These are phyloP conservation scores for Candida lessepsii DNA, from an alignment of 805 yeast genomes.

Conservation along the genomic window DNA sequence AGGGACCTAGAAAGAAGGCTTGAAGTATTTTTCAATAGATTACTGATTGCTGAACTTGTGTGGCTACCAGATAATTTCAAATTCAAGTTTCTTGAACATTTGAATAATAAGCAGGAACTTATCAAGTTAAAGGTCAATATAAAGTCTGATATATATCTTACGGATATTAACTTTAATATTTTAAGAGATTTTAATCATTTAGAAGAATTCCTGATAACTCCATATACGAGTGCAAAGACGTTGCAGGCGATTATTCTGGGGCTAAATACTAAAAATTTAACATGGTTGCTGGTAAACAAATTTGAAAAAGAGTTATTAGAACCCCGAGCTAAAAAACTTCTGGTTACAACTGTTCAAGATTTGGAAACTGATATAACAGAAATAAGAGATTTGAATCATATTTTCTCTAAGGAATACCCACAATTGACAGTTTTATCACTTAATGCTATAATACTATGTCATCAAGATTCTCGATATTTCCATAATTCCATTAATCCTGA, in stretches of 20 bases:
- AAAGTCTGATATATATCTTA: constrained; percentile 19
- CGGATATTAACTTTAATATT: neutral
- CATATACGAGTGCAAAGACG: neutral
- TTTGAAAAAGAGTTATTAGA: constrained; percentile 18
- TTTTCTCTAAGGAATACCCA: neutral
- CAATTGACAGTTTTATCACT: neutral
- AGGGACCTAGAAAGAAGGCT: constrained; percentile 26
- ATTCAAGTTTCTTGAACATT: constrained; percentile 24
- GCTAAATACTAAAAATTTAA: neutral
- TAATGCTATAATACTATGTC: constrained; percentile 1
- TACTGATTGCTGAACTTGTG: constrained; percentile 26
- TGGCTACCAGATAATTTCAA: constrained; percentile 34
- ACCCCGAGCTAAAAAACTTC: constrained; percentile 3
- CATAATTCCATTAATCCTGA: neutral
- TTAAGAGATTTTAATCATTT: constrained; percentile 6
- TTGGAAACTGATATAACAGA: constrained; percentile 12
- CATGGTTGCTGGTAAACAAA: constrained; percentile 18
- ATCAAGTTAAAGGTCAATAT: constrained; percentile 28
- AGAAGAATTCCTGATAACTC: constrained; percentile 1
- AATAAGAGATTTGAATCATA: constrained; percentile 3
- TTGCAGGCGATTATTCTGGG: constrained; percentile 1
- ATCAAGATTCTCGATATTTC: constrained; percentile 16
- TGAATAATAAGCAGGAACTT: constrained; percentile 30
- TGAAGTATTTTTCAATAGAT: constrained; percentile 22
- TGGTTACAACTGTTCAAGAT: constrained; percentile 2